Evolutionary conservation across 2,329 filamentous ascomycete species (phyloP).

Genomic region (Trichophyton schoenleinii): DNA sequence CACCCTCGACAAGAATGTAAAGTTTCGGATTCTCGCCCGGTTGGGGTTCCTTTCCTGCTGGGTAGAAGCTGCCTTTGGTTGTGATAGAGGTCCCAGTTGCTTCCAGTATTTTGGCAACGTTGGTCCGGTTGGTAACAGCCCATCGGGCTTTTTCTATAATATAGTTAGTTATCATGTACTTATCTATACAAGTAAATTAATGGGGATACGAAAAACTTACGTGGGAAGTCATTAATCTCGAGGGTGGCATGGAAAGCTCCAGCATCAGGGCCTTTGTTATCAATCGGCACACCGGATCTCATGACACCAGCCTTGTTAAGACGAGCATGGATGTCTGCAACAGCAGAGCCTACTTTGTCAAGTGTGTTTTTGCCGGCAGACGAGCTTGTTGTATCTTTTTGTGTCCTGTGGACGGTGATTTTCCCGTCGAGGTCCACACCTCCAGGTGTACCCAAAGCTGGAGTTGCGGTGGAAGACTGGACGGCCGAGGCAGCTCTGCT

Average conservation of each 20-base stretch:
- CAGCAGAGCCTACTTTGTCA: constrained; percentile 80
- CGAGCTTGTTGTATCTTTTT: constrained; percentile 40
- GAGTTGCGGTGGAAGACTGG: constrained; percentile 42
- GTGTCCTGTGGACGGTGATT: constrained; percentile 61
- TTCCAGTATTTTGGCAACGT: constrained; percentile 95
- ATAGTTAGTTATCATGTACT: constrained; percentile 8
- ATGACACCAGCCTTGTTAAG: constrained; percentile 81
- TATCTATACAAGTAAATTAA: not conserved
- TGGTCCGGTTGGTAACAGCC: constrained; percentile 96
- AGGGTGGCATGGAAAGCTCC: constrained; percentile 93
- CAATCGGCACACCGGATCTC: constrained; percentile 82
- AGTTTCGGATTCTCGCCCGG: constrained; percentile 74
- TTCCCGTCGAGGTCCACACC: constrained; percentile 53
- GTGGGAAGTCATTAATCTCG: constrained; percentile 98
- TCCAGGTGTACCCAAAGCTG: constrained; percentile 37
- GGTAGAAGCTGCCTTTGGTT: constrained; percentile 87
- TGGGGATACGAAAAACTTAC: constrained; percentile 27
- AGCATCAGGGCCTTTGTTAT: constrained; percentile 96
- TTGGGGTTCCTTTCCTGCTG: constrained; percentile 65
- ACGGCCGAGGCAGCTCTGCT: constrained; percentile 52
- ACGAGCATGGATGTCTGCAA: constrained; percentile 79
- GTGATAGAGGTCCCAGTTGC: constrained; percentile 92
- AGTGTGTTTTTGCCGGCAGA: constrained; percentile 49
- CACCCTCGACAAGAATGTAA: constrained; percentile 94
- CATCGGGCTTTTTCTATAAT: constrained; percentile 73